These are phyloP conservation scores for Gamarada debralockiae DNA, from an alignment of 495 filamentous ascomycete genomes.

Conservation along the genomic window DNA sequence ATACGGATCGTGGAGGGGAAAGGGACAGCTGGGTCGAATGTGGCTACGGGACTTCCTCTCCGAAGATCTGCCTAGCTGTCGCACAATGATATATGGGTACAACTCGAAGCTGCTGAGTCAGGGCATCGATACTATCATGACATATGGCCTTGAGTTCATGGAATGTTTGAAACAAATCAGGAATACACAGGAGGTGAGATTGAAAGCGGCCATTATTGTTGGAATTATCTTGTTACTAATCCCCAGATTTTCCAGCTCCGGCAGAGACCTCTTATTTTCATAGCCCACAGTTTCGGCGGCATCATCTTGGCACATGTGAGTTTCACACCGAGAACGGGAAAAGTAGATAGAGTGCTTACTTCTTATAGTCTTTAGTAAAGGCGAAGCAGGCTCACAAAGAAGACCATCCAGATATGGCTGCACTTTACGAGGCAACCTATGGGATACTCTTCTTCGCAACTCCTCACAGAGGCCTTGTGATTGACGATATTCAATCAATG, in stretches of 20 bases:
- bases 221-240: too few relatives aligned
- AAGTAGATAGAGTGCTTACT: background rate
- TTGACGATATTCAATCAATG: conserved; percentile 31
- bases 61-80: conserved; percentile 26
- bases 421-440: conserved; percentile 32
- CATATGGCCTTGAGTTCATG: conserved; percentile 13
- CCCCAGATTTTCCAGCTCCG: conserved; percentile 1
- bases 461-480: conserved; percentile 31
- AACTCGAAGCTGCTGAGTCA: conserved; percentile 27
- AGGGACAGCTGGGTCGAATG: conserved; percentile 26
- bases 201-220: too few relatives aligned
- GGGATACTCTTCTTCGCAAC: conserved; percentile 32
- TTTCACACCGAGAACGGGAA: too few relatives aligned
- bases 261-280: conserved; percentile 20
- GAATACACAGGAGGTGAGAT: conserved; percentile 13
- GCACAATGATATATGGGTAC: conserved; percentile 37
- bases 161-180: conserved; percentile 10
- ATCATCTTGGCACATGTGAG: conserved; percentile 20
- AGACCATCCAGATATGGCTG: conserved; percentile 27
- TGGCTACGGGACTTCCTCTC: conserved; percentile 37
- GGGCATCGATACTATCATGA: conserved; percentile 16
- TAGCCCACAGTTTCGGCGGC: conserved; percentile 26
- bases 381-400: conserved; percentile 24
- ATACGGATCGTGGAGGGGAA: conserved; percentile 34
- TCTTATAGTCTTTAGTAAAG: conserved; percentile 26